A percentile compares a stretch with the other conserved stretches of the same genome.
Conservation (phyloP, 2,329 filamentous ascomycete species). For the Hypoxylon sp. region DNA sequence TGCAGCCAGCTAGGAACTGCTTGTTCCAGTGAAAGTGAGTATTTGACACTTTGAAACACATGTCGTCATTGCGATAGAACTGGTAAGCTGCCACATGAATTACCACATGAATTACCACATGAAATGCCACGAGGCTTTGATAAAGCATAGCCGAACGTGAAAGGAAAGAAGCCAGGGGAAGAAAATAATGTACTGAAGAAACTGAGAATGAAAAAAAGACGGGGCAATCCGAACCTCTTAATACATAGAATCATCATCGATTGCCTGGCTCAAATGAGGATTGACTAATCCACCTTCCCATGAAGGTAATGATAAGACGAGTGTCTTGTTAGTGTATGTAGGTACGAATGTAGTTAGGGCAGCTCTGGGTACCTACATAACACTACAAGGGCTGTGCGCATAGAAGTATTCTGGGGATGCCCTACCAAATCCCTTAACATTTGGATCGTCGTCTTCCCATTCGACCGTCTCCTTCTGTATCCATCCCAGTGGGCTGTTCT, state of each 20-base stretch:
- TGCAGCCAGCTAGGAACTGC: background rate
- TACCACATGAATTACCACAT: conserved; percentile 28
- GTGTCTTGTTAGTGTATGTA: conserved; percentile 16
- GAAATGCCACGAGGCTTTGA: conserved; percentile 29
- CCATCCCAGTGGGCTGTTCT: conserved; percentile 21
- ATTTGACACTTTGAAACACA: conserved; percentile 23
- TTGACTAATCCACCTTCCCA: conserved; percentile 45
- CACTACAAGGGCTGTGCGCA: conserved; percentile 24
- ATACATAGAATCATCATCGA: conserved; percentile 28
- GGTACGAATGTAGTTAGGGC: background rate
- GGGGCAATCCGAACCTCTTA: conserved; percentile 32
- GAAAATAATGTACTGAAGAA: conserved; percentile 20
- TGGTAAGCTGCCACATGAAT: conserved; percentile 26
- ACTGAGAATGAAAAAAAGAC: conserved; percentile 16
- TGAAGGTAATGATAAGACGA: conserved; percentile 40
- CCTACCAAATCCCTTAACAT: conserved; percentile 30
- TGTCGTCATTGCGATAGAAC: conserved; percentile 38
- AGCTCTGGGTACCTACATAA: conserved; percentile 5
- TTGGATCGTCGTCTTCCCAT: conserved; percentile 37
- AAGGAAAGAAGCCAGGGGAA: conserved; percentile 19
- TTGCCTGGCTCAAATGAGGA: conserved; percentile 43
- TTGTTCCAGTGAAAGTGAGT: conserved; percentile 18
- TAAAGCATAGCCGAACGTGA: conserved; percentile 9
- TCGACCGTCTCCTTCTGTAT: conserved; percentile 11
- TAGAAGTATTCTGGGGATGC: conserved; percentile 11